A percentile compares a stretch with the other conserved stretches of the same genome.
phyloP scores from a whole-genome alignment of 306 rosid species.

The Herpetospermum pedunculosum region DNA sequence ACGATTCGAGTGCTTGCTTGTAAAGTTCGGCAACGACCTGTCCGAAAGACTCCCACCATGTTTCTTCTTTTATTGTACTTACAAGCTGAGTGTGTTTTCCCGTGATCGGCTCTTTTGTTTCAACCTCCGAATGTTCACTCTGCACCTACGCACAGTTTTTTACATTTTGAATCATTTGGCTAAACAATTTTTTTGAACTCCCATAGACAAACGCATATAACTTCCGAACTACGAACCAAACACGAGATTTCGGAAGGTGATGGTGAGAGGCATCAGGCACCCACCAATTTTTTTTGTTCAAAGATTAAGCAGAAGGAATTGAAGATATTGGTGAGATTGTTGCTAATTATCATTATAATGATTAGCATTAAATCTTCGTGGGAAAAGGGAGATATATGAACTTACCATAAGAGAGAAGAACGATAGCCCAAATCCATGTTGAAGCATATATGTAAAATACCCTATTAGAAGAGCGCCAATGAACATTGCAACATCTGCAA shows the following conservation, averaged over 20 bases:
- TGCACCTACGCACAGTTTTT: constrained; percentile 13
- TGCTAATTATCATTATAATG: background rate
- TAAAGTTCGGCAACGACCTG: constrained; percentile 64
- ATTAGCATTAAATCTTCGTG: background rate
- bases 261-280: background rate
- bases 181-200: background rate
- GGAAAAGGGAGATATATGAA: background rate
- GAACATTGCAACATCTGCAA: constrained; percentile 81
- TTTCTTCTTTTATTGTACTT: constrained; percentile 63
- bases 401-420: constrained; percentile 44
- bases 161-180: constrained; percentile 1
- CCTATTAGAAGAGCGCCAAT: constrained; percentile 76
- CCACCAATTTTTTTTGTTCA: background rate
- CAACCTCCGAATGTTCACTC: constrained; percentile 27
- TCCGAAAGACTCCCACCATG: constrained; percentile 88
- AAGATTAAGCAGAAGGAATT: background rate
- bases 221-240: background rate
- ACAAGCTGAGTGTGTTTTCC: constrained; percentile 29
- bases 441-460: constrained; percentile 80
- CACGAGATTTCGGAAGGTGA: background rate
- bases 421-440: constrained; percentile 74
- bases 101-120: constrained; percentile 35
- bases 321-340: background rate
- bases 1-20: constrained; percentile 48
- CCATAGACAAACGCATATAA: constrained; percentile 1